These are phyloP conservation scores for Saxophila tyrrhenica DNA, from an alignment of 495 filamentous ascomycete genomes.

Conservation along the genomic window DNA sequence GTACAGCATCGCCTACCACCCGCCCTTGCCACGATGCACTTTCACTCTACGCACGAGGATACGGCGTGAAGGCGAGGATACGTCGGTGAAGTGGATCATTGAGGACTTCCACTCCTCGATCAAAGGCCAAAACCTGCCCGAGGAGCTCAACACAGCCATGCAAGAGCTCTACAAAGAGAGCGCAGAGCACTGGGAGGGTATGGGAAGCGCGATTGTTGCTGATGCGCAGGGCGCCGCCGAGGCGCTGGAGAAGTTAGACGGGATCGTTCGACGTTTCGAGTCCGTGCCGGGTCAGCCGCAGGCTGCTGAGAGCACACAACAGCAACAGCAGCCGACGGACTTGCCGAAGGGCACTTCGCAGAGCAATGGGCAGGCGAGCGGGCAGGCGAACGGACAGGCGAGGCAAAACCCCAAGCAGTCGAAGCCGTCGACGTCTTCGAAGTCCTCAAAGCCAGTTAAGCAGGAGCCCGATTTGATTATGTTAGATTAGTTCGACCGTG, in stretches of 20 bases:
- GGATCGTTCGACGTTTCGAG: conserved; percentile 16
- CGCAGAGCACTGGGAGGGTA: conserved; percentile 26
- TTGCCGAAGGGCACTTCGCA: neutral
- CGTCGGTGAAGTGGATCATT: conserved; percentile 21
- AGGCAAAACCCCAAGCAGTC: neutral
- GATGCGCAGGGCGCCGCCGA: conserved; percentile 18
- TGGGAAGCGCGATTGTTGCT: conserved; percentile 25
- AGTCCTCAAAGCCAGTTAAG: conserved; percentile 1
- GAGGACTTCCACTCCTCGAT: conserved; percentile 6
- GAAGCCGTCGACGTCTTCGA: neutral
- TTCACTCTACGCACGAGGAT: conserved; percentile 12
- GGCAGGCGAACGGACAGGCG: too few relatives aligned
- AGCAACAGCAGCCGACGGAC: neutral
- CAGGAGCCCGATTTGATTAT: conserved; percentile 9
- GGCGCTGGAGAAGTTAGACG: conserved; percentile 24
- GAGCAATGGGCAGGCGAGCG: neutral
- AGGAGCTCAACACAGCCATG: conserved; percentile 15
- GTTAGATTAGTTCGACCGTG: conserved; percentile 13
- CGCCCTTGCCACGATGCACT: conserved; percentile 21
- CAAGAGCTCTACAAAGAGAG: conserved; percentile 14
- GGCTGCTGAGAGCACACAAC: neutral
- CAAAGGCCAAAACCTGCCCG: conserved; percentile 2
- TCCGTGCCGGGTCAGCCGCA: neutral
- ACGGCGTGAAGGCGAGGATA: conserved; percentile 5
- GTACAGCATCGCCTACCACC: conserved; percentile 23